A percentile compares a stretch with the other conserved stretches of the same genome.
Evolutionary conservation across 2,329 filamentous ascomycete genomes (phyloP).

Genomic region (Calonectria henricotiae): DNA sequence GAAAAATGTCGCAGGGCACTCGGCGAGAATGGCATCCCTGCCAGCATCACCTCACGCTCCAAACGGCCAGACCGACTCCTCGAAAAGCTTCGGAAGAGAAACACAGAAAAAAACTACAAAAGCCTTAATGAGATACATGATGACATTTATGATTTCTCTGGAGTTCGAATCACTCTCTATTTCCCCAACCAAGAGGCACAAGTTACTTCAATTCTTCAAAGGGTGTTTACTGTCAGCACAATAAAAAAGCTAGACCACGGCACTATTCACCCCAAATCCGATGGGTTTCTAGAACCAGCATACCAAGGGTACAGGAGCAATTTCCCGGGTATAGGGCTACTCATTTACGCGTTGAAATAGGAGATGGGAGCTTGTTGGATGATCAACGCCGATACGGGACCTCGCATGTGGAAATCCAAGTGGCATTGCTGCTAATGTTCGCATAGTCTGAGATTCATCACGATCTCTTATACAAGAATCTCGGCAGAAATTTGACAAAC

Average conservation of each 20-base stretch:
- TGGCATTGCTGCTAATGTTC: not conserved
- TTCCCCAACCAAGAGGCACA: conserved; percentile 3
- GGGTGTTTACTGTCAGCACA: not conserved
- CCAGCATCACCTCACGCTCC: conserved; percentile 2
- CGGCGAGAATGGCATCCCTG: not conserved
- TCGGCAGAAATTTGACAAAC: not conserved
- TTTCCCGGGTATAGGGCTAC: not conserved
- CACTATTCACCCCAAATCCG: not conserved
- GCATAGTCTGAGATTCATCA: not conserved
- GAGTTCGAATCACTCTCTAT: not conserved
- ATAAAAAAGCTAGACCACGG: not conserved
- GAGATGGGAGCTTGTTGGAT: not conserved
- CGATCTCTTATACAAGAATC: not conserved
- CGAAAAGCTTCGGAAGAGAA: not conserved
- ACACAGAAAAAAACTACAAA: not conserved
- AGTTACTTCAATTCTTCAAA: not conserved
- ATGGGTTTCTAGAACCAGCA: not conserved
- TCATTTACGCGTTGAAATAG: not conserved
- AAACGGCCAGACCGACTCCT: not conserved
- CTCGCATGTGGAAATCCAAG: not conserved
- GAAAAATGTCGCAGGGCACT: not conserved
- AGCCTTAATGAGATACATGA: not conserved
- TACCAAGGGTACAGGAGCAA: not conserved
- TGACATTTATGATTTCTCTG: not conserved
- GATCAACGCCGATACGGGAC: not conserved